Conservation (phyloP, 805 yeast genomes). For the Metschnikowia borealis region DNA sequence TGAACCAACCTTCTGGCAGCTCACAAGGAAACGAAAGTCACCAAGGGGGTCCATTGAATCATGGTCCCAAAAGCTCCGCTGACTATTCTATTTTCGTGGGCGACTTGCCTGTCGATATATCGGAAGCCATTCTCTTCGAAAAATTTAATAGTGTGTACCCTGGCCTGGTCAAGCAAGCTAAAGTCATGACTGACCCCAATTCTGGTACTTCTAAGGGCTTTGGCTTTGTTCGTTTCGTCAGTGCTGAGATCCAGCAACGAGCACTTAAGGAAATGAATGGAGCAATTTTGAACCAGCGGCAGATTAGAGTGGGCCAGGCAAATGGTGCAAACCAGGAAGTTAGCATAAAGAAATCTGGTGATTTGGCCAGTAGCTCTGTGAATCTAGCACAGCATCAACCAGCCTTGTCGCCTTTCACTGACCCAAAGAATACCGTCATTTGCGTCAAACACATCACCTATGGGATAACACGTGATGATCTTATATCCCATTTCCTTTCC, state of each 20-base stretch:
- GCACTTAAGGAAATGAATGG: constrained; percentile 85
- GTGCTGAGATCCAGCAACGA: constrained; percentile 62
- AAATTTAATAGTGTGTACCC: constrained; percentile 67
- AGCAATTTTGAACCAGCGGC: constrained; percentile 60
- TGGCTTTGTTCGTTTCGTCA: constrained; percentile 80
- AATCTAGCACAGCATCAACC: constrained; percentile 46
- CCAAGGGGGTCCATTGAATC: not conserved
- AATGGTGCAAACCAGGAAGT: constrained; percentile 23
- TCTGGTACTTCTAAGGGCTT: constrained; percentile 77
- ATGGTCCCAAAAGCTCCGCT: not conserved
- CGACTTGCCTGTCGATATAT: constrained; percentile 70
- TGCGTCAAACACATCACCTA: constrained; percentile 63
- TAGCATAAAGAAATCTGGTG: constrained; percentile 3
- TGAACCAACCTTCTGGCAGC: constrained; percentile 74
- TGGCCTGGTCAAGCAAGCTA: constrained; percentile 64
- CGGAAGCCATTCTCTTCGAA: constrained; percentile 61
- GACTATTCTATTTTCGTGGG: constrained; percentile 82
- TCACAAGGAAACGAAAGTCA: constrained; percentile 6
- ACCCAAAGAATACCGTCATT: constrained; percentile 77
- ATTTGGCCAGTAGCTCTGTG: constrained; percentile 12
- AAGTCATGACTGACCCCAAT: constrained; percentile 69
- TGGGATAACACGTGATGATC: constrained; percentile 56
- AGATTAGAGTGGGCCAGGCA: constrained; percentile 65
- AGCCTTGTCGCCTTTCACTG: constrained; percentile 61
- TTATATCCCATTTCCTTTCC: constrained; percentile 54